Conservation (phyloP, 805 yeast genomes). For the Candida gorgasii region DNA sequence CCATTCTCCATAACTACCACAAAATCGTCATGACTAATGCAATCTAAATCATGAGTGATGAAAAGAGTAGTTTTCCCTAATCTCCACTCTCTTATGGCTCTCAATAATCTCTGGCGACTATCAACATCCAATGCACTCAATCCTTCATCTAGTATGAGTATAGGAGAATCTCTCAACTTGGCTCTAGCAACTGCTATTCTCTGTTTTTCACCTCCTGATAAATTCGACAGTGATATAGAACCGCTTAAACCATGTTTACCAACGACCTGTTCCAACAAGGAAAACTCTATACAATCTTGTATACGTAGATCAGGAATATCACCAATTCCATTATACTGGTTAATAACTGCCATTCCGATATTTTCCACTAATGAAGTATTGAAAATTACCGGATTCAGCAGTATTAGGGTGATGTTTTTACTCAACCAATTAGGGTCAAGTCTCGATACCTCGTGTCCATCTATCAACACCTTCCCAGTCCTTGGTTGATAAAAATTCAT, state of each 20-base stretch:
- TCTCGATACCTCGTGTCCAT: conserved; percentile 46
- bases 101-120: conserved; percentile 47
- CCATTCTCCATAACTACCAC: conserved; percentile 67
- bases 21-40: conserved; percentile 56
- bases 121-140: conserved; percentile 73
- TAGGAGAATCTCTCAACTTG: conserved; percentile 64
- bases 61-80: conserved; percentile 71
- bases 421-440: conserved; percentile 55
- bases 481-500: conserved; percentile 54
- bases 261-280: conserved; percentile 53
- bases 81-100: conserved; percentile 60
- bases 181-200: conserved; percentile 86
- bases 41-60: conserved; percentile 73
- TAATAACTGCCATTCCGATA: conserved; percentile 50
- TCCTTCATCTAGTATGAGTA: conserved; percentile 83
- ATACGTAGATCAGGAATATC: conserved; percentile 22
- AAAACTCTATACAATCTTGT: conserved; percentile 50
- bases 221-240: conserved; percentile 47
- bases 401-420: conserved; percentile 68
- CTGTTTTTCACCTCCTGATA: conserved; percentile 94
- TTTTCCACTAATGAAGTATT: conserved; percentile 64
- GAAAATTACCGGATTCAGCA: conserved; percentile 69
- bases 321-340: conserved; percentile 19
- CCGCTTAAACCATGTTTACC: conserved; percentile 44
- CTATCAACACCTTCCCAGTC: conserved; percentile 60